phyloP scores from a whole-genome alignment of 2,329 filamentous ascomycete genomes.

The Cladosporium sp. region DNA sequence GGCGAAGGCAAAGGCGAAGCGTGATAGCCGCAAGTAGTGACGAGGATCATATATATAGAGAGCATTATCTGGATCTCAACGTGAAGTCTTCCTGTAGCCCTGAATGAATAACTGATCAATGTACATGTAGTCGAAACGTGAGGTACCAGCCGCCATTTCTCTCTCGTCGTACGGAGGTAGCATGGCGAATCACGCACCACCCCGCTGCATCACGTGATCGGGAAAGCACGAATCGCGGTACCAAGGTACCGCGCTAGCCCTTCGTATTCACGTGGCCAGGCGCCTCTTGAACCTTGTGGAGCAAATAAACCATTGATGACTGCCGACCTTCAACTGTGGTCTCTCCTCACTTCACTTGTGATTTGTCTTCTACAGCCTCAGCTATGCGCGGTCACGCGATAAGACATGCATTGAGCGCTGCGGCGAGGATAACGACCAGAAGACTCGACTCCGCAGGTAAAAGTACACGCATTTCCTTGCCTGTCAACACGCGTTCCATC shows the following conservation, averaged over 20 bases:
- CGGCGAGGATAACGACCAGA: neutral
- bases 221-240: too few species aligned
- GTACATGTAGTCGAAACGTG: neutral
- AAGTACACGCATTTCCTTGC: slow-evolving; percentile 10
- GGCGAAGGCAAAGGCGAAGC: neutral
- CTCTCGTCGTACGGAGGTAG: too few species aligned
- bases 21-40: neutral
- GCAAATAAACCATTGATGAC: neutral
- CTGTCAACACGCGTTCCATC: neutral
- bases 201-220: neutral
- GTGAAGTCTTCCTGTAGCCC: too few species aligned
- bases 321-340: neutral
- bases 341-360: neutral
- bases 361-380: neutral
- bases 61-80: neutral
- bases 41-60: neutral
- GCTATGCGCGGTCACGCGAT: neutral
- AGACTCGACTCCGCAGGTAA: neutral
- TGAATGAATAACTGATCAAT: neutral
- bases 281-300: neutral
- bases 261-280: neutral
- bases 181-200: neutral
- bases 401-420: neutral
- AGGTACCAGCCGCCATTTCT: neutral
- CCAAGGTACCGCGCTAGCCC: too few species aligned